Evolutionary conservation across 805 yeast genomes (phyloP).

Genomic region (Hanseniaspora occidentalis): DNA sequence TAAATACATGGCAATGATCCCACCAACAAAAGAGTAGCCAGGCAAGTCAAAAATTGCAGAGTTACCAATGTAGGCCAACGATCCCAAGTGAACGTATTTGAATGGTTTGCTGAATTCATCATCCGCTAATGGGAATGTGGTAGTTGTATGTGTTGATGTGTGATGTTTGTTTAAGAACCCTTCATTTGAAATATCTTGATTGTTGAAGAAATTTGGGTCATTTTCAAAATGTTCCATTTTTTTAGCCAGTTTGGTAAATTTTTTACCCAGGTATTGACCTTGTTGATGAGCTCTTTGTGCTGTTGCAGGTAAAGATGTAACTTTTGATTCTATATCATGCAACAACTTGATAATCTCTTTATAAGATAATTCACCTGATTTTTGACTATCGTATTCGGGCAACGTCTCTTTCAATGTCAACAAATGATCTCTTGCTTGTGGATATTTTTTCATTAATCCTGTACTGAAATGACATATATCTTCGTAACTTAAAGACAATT

Average conservation of each 20-base stretch:
- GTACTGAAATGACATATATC: slow-evolving; percentile 38
- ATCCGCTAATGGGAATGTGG: slow-evolving; percentile 21
- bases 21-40: slow-evolving; percentile 53
- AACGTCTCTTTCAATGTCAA: slow-evolving; percentile 36
- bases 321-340: slow-evolving; percentile 45
- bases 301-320: slow-evolving; percentile 59
- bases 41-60: slow-evolving; percentile 57
- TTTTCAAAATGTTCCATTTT: slow-evolving; percentile 32
- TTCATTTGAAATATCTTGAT: slow-evolving; percentile 7
- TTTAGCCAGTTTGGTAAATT: slow-evolving; percentile 40
- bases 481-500: slow-evolving; percentile 32
- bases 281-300: slow-evolving; percentile 68
- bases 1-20: slow-evolving; percentile 55
- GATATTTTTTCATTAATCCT: slow-evolving; percentile 39
- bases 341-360: slow-evolving; percentile 38
- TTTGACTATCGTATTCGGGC: slow-evolving; percentile 37
- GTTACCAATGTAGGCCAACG: slow-evolving; percentile 57
- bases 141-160: not conserved
- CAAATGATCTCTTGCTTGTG: slow-evolving; percentile 46
- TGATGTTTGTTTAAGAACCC: too few species aligned
- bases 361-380: slow-evolving; percentile 39
- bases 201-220: slow-evolving; percentile 24
- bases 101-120: slow-evolving; percentile 45
- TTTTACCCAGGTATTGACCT: slow-evolving; percentile 52
- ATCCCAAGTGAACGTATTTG: slow-evolving; percentile 51